phyloP scores from a whole-genome alignment of 1,284 basidiomycete genomes.

The Schizophyllum amplum region DNA sequence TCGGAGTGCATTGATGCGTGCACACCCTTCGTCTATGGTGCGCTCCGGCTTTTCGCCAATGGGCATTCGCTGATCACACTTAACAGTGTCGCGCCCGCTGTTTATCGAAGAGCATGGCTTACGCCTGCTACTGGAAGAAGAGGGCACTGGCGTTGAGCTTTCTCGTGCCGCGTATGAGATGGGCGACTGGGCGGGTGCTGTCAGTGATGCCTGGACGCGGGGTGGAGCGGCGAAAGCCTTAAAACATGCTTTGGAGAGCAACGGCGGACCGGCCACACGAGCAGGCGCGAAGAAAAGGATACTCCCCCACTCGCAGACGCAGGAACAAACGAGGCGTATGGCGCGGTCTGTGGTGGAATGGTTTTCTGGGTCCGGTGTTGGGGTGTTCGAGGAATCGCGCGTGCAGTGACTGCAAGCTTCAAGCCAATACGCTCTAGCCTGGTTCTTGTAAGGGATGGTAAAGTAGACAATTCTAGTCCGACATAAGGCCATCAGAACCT shows the following conservation, averaged over 20 bases:
- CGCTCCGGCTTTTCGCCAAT: conserved; percentile 10
- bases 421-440: too few species aligned
- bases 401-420: too few species aligned
- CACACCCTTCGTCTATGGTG: conserved; percentile 68
- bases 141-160: conserved; percentile 61
- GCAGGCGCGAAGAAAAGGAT: neutral
- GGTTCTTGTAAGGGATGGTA: too few species aligned
- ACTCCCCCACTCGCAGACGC: neutral
- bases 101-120: conserved; percentile 77
- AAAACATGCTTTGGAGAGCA: conserved; percentile 19
- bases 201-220: conserved; percentile 45
- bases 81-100: conserved; percentile 59
- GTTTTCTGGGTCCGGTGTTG: neutral
- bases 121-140: conserved; percentile 47
- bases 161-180: conserved; percentile 53
- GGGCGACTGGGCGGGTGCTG: conserved; percentile 57
- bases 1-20: conserved; percentile 62
- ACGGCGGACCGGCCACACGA: neutral
- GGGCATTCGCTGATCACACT: conserved; percentile 3
- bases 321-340: conserved; percentile 24
- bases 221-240: conserved; percentile 37
- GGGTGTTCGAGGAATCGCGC: neutral
- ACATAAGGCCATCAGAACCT: too few species aligned
- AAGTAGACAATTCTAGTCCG: too few species aligned
- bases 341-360: conserved; percentile 4